Evolutionary conservation across 2,329 filamentous ascomycete genomes (phyloP).

Genomic region (Rugonectria rugulosa): DNA sequence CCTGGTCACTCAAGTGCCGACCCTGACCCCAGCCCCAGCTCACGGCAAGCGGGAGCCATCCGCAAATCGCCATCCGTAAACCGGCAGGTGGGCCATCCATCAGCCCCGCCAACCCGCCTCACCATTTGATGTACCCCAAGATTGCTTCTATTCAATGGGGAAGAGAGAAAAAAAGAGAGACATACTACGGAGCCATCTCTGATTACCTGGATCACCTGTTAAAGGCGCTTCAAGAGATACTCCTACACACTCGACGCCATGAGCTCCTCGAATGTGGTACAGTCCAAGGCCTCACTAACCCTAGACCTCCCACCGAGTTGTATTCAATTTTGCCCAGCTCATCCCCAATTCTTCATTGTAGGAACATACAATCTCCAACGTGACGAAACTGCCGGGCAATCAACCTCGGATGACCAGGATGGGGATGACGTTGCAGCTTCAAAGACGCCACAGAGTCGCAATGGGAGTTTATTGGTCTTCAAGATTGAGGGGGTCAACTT

Average conservation of each 20-base stretch:
- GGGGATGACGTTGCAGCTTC: constrained; percentile 33
- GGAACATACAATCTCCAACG: constrained; percentile 84
- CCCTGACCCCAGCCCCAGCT: constrained; percentile 25
- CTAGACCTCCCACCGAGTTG: constrained; percentile 79
- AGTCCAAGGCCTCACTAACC: constrained; percentile 56
- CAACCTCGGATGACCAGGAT: constrained; percentile 27
- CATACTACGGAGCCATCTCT: no score
- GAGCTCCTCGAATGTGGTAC: constrained; percentile 37
- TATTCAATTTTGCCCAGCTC: constrained; percentile 73
- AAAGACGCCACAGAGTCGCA: constrained; percentile 66
- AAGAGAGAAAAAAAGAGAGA: no score
- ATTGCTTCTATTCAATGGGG: no score
- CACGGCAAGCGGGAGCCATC: constrained; percentile 15
- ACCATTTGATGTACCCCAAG: no score
- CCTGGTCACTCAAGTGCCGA: constrained; percentile 14
- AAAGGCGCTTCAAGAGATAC: no score
- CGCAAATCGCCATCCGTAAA: no score
- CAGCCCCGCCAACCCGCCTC: constrained; percentile 33
- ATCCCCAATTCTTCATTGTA: constrained; percentile 74
- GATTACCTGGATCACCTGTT: no score
- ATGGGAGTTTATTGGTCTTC: constrained; percentile 77
- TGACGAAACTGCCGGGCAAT: constrained; percentile 38
- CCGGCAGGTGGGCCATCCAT: constrained; percentile 12
- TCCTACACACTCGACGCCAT: no score
- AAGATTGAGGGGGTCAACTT: constrained; percentile 58